Conservation (phyloP, 306 rosid species). For the Fragaria ananassa region DNA sequence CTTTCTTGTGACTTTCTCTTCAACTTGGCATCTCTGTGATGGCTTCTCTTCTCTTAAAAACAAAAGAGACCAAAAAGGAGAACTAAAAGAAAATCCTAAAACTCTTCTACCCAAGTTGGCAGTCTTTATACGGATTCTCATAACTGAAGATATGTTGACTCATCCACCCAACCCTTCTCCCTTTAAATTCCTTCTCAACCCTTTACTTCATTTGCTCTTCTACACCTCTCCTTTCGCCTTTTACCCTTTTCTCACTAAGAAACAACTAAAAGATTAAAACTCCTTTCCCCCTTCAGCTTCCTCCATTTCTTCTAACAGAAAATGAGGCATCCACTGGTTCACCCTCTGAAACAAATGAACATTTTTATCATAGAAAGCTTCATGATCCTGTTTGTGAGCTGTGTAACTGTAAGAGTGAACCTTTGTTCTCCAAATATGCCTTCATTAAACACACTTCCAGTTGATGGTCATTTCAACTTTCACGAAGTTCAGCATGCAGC, state of each 20-base stretch:
- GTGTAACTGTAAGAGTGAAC: slow-evolving; percentile 43
- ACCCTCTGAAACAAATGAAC: slow-evolving; percentile 40
- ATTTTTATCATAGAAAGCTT: slow-evolving; percentile 42
- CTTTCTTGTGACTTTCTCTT: slow-evolving; percentile 58
- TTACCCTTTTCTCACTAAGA: slow-evolving; percentile 29
- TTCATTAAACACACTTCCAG: slow-evolving; percentile 53
- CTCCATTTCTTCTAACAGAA: slow-evolving; percentile 28
- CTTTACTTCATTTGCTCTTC: slow-evolving; percentile 34
- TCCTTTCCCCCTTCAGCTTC: slow-evolving; percentile 45
- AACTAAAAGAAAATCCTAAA: slow-evolving; percentile 50
- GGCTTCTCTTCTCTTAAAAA: slow-evolving; percentile 51
- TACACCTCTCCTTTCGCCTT: slow-evolving; percentile 34
- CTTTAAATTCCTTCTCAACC: slow-evolving; percentile 62
- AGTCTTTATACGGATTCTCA: slow-evolving; percentile 68
- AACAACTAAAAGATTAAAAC: slow-evolving; percentile 26
- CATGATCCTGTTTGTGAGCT: slow-evolving; percentile 53
- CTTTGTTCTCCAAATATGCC: slow-evolving; percentile 46
- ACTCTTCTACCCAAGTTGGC: slow-evolving; percentile 63
- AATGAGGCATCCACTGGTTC: slow-evolving; percentile 41
- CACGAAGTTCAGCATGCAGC: slow-evolving; percentile 62
- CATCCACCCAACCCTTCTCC: slow-evolving; percentile 43
- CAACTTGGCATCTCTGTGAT: slow-evolving; percentile 64
- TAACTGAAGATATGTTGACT: slow-evolving; percentile 59
- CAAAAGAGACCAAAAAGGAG: slow-evolving; percentile 46
- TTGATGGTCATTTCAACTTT: slow-evolving; percentile 64